These are phyloP conservation scores for Colletotrichum higginsianum DNA, from an alignment of 2,329 filamentous ascomycete species.

Conservation along the genomic window DNA sequence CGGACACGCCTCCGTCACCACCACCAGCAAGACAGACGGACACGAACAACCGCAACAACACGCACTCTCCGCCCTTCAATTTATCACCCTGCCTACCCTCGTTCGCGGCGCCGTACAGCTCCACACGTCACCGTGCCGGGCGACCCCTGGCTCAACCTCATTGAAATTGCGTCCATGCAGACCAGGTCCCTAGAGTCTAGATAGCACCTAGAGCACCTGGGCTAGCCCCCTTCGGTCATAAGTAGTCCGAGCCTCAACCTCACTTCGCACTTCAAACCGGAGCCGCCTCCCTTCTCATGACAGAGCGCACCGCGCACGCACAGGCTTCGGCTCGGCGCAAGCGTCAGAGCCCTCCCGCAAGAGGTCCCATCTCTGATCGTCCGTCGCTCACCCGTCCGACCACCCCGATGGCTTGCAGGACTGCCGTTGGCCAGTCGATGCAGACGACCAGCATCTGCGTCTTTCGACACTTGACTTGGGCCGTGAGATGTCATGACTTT, in stretches of 20 bases:
- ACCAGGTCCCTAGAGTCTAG: neutral
- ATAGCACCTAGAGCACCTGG: neutral
- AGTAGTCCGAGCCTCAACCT: slow-evolving; percentile 26
- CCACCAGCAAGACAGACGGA: neutral
- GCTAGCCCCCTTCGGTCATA: slow-evolving; percentile 9
- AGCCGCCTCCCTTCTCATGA: slow-evolving; percentile 12
- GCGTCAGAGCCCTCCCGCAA: slow-evolving; percentile 1
- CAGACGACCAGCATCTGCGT: neutral
- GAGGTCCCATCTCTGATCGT: slow-evolving; percentile 4
- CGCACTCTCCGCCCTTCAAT: neutral
- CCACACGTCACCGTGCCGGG: slow-evolving; percentile 23
- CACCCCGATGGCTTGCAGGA: slow-evolving; percentile 10
- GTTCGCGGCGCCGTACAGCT: slow-evolving; percentile 3
- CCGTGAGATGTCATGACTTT: too few relatives aligned
- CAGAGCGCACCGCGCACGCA: slow-evolving; percentile 31
- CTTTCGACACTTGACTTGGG: neutral
- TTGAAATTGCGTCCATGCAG: slow-evolving; percentile 23
- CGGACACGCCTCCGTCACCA: neutral
- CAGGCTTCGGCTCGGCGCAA: slow-evolving; percentile 6
- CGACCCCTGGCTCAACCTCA: slow-evolving; percentile 25
- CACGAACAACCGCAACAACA: neutral
- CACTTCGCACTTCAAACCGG: slow-evolving; percentile 21
- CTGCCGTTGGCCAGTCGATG: slow-evolving; percentile 3
- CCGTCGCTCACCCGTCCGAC: slow-evolving; percentile 13
- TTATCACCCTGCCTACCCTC: neutral